Conservation (phyloP, 129 eudicot species). For the Pulicaria dysenterica region DNA sequence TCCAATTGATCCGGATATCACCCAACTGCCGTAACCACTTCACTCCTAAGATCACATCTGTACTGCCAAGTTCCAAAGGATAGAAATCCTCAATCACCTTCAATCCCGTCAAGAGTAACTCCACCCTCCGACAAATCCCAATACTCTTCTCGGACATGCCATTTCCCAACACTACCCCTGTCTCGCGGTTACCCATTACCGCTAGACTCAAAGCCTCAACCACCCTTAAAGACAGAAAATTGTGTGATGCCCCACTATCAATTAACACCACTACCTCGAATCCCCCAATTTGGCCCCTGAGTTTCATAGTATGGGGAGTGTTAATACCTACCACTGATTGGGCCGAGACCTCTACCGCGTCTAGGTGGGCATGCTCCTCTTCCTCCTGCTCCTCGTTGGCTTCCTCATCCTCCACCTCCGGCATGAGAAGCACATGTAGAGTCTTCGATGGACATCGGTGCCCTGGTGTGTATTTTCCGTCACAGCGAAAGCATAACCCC, state of each 20-base stretch:
- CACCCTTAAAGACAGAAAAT: background rate
- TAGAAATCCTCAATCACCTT: no score
- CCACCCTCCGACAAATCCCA: background rate
- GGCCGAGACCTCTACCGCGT: background rate
- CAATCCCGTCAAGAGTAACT: background rate
- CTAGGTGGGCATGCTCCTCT: background rate
- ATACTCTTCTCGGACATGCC: background rate
- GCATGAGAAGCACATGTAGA: background rate
- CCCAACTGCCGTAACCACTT: no score
- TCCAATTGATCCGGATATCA: no score
- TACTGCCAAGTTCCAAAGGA: no score
- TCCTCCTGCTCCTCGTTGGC: background rate
- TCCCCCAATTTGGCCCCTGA: background rate
- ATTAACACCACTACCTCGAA: background rate
- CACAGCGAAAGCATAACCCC: background rate
- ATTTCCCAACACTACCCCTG: background rate
- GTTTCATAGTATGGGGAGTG: background rate
- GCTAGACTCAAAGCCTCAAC: no score
- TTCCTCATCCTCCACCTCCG: background rate
- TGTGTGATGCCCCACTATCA: background rate
- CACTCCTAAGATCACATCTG: no score
- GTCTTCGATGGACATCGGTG: background rate
- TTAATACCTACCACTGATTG: background rate
- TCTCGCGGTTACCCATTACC: no score
- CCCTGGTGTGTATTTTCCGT: background rate